Evolutionary conservation across 345 rosid species (phyloP).

Genomic region (Hibiscus syriacus): DNA sequence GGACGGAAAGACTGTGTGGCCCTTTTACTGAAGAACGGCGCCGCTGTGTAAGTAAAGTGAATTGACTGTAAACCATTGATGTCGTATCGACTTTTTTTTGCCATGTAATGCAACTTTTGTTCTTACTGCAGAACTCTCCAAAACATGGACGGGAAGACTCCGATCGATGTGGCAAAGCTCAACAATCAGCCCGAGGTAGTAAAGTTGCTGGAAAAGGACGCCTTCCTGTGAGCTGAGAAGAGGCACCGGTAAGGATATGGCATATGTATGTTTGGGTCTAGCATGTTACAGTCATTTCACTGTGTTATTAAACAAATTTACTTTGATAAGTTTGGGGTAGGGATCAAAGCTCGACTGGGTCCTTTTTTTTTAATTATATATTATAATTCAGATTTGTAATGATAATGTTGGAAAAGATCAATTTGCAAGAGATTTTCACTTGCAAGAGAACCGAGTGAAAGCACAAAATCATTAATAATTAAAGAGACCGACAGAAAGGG

Average conservation of each 20-base stretch:
- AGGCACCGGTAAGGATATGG: background rate
- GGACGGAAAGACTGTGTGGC: constrained; percentile 93
- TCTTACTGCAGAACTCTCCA: constrained; percentile 61
- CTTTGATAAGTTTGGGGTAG: constrained; percentile 7
- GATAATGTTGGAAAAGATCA: background rate
- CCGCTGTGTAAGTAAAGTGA: constrained; percentile 81
- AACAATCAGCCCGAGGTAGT: constrained; percentile 86
- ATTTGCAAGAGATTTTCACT: background rate
- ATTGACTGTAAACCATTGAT: no score
- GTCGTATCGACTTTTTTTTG: background rate
- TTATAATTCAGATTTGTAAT: background rate
- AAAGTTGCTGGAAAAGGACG: constrained; percentile 93
- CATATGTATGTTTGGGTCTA: constrained; percentile 5
- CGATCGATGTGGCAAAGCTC: constrained; percentile 90
- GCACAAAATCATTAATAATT: no score
- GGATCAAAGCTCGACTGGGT: background rate
- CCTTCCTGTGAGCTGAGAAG: constrained; percentile 51
- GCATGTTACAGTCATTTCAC: constrained; percentile 4
- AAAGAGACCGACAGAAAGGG: no score
- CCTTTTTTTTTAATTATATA: no score
- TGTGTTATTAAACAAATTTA: constrained; percentile 9
- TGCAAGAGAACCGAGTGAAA: no score
- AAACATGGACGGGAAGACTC: constrained; percentile 95
- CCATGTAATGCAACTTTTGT: background rate
- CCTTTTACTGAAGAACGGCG: constrained; percentile 82